phyloP scores from a whole-genome alignment of 2,329 filamentous ascomycete species.

The Thielaviopsis ethacetica region DNA sequence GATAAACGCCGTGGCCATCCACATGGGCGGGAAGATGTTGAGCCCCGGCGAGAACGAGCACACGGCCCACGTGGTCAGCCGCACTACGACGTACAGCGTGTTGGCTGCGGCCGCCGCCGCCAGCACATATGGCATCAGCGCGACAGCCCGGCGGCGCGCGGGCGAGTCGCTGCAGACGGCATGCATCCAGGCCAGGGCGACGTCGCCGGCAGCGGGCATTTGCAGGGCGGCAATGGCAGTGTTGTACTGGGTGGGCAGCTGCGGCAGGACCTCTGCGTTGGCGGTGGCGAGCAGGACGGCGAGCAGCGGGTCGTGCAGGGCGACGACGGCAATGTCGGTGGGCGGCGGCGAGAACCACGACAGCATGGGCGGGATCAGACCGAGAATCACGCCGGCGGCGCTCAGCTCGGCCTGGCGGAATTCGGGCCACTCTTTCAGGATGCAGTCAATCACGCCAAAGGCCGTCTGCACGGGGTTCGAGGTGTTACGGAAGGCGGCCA shows the following conservation, averaged over 20 bases:
- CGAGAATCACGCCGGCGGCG: slow-evolving; percentile 1
- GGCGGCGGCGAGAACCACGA: not conserved
- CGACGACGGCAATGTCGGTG: not conserved
- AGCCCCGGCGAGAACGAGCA: slow-evolving; percentile 2
- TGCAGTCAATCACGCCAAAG: not conserved
- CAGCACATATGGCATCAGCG: not conserved
- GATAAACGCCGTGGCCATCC: not conserved
- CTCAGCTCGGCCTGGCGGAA: slow-evolving; percentile 1
- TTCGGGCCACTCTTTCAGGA: not conserved
- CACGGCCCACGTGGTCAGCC: not conserved
- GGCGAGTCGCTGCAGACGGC: not conserved
- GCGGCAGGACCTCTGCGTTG: slow-evolving; percentile 1
- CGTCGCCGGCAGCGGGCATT: not conserved
- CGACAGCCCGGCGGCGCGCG: not conserved
- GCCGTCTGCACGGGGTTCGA: not conserved
- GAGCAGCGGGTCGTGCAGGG: not conserved
- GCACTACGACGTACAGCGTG: not conserved
- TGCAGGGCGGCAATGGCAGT: not conserved
- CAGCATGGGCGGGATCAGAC: slow-evolving; percentile 1
- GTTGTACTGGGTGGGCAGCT: not conserved
- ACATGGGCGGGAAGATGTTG: not conserved
- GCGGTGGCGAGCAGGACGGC: not conserved
- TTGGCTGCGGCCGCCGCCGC: not conserved
- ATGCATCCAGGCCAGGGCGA: not conserved
- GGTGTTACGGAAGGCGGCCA: not conserved